phyloP scores from a whole-genome alignment of 108 stramenopile genomes.

The Cyclotella sp. region DNA sequence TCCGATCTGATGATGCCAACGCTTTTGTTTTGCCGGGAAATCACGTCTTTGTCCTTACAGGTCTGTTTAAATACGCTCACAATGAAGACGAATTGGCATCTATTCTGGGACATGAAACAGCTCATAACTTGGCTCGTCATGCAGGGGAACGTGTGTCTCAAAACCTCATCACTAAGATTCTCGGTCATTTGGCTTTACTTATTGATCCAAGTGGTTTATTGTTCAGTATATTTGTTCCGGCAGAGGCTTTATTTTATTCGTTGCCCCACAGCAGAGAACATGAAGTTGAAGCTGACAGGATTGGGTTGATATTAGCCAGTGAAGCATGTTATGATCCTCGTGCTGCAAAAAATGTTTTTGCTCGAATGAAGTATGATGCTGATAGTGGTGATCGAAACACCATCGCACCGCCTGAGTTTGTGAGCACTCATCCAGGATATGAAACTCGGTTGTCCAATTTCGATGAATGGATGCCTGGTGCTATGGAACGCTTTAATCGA shows the following conservation, averaged over 20 bases:
- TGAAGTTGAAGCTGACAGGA: constrained; percentile 86
- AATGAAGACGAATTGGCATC: constrained; percentile 89
- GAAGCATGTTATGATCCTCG: constrained; percentile 86
- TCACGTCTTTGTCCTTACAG: constrained; percentile 84
- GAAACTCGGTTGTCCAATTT: constrained; percentile 64
- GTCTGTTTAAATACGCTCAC: constrained; percentile 69
- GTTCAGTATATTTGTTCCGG: constrained; percentile 61
- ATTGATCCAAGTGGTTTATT: constrained; percentile 83
- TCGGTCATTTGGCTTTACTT: constrained; percentile 58
- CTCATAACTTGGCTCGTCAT: constrained; percentile 86
- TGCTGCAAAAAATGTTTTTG: constrained; percentile 74
- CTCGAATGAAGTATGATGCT: constrained; percentile 48
- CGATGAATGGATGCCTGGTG: constrained; percentile 74
- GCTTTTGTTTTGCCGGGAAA: constrained; percentile 88
- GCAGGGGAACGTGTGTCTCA: constrained; percentile 78
- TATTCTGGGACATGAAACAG: constrained; percentile 69
- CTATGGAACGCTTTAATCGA: constrained; percentile 54
- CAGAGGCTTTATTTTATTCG: constrained; percentile 60
- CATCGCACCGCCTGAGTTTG: constrained; percentile 71
- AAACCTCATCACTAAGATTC: constrained; percentile 53
- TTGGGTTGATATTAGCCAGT: constrained; percentile 76
- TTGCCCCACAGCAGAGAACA: constrained; percentile 79
- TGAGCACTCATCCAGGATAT: constrained; percentile 85
- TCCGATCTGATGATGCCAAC: constrained; percentile 78
- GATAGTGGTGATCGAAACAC: constrained; percentile 28